Conservation (phyloP, 768 basidiomycete species). For the Trametes sanguinea region DNA sequence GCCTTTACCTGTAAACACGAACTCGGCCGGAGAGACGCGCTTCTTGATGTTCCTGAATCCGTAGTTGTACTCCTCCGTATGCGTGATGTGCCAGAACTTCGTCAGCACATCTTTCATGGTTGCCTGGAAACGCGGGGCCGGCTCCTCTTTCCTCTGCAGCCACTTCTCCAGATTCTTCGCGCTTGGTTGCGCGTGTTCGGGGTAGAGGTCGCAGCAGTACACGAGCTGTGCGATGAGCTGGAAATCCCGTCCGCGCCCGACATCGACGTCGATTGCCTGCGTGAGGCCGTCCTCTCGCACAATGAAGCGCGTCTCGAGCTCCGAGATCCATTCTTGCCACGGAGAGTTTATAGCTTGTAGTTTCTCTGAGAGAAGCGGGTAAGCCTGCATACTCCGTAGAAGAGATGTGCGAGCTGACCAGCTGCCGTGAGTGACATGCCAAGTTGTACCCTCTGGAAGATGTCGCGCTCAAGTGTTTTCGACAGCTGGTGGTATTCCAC, state of each 20-base stretch:
- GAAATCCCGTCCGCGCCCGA: slow-evolving; percentile 72
- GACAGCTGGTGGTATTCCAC: slow-evolving; percentile 68
- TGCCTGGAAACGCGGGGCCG: slow-evolving; percentile 50
- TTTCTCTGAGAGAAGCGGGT: slow-evolving; percentile 50
- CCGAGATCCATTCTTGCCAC: slow-evolving; percentile 65
- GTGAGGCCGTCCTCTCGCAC: slow-evolving; percentile 60
- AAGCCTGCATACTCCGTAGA: background rate
- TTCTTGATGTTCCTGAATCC: slow-evolving; percentile 57
- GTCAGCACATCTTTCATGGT: slow-evolving; percentile 55
- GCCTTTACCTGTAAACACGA: slow-evolving; percentile 71
- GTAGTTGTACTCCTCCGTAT: slow-evolving; percentile 37
- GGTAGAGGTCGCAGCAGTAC: slow-evolving; percentile 61
- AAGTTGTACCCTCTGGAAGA: slow-evolving; percentile 81
- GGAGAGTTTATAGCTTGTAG: slow-evolving; percentile 76
- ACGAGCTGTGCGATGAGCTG: slow-evolving; percentile 72
- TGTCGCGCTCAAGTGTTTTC: slow-evolving; percentile 66
- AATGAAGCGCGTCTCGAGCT: slow-evolving; percentile 59
- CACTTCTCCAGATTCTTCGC: slow-evolving; percentile 56
- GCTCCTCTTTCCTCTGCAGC: slow-evolving; percentile 38
- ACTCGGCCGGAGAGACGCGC: slow-evolving; percentile 72
- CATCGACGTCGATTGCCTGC: slow-evolving; percentile 60
- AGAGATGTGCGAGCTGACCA: slow-evolving; percentile 43
- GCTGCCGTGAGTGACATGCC: slow-evolving; percentile 75
- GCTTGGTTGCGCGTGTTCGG: slow-evolving; percentile 50
- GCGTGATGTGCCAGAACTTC: slow-evolving; percentile 57